phyloP scores from a whole-genome alignment of 2,329 filamentous ascomycete species.

The Aureobasidium uvarum region DNA sequence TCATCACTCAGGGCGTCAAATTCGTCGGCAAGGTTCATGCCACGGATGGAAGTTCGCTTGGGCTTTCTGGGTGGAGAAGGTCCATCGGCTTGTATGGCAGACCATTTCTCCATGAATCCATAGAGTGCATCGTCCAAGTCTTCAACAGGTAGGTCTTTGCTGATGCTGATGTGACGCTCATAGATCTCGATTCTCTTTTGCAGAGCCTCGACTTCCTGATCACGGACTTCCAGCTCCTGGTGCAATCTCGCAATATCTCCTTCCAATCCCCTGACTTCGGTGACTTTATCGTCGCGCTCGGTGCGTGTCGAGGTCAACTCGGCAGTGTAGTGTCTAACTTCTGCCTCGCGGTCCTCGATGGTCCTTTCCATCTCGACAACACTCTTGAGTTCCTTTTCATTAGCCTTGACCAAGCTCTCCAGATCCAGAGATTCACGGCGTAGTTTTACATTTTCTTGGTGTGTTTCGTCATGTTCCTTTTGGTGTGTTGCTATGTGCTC shows the following conservation, averaged over 20 bases:
- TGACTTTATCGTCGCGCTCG: conserved; percentile 5
- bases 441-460: not conserved
- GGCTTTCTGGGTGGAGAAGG: not conserved
- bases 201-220: not conserved
- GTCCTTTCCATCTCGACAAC: not conserved
- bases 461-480: not conserved
- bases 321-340: not conserved
- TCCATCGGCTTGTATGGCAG: not conserved
- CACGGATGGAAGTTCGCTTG: not conserved
- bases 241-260: not conserved
- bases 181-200: not conserved
- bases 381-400: not conserved
- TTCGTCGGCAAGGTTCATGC: conserved; percentile 7
- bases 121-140: not conserved
- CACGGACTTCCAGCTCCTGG: not conserved
- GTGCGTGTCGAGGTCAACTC: not conserved
- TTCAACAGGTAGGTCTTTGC: not conserved
- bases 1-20: conserved; percentile 1
- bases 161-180: not conserved
- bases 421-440: not conserved
- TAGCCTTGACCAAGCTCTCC: not conserved
- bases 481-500: not conserved
- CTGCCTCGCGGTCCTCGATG: conserved; percentile 5
- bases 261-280: conserved; percentile 11
- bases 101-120: not conserved